phyloP scores from a whole-genome alignment of 1,284 basidiomycete species.

The Papiliotrema fonsecae region DNA sequence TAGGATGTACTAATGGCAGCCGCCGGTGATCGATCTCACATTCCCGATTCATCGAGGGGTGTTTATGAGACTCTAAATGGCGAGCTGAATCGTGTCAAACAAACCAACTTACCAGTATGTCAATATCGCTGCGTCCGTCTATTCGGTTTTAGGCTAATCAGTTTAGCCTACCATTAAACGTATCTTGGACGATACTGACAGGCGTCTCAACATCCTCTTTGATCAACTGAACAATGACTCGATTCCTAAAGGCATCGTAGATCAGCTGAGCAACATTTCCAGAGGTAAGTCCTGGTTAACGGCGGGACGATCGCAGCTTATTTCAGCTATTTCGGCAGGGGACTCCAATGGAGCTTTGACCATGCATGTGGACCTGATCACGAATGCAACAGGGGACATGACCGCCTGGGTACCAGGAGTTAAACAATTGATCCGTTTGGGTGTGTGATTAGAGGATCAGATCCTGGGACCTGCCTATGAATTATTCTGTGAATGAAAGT shows the following conservation, averaged over 20 bases:
- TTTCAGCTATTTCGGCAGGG: slow-evolving; percentile 64
- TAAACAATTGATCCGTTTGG: slow-evolving; percentile 60
- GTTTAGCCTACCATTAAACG: slow-evolving; percentile 71
- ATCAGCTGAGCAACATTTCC: slow-evolving; percentile 62
- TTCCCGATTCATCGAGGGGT: slow-evolving; percentile 65
- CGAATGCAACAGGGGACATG: slow-evolving; percentile 72
- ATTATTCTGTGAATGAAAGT: too few species aligned
- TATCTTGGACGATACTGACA: slow-evolving; percentile 81
- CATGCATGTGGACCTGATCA: slow-evolving; percentile 74
- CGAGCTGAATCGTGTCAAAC: slow-evolving; percentile 62
- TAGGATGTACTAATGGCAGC: slow-evolving; percentile 52
- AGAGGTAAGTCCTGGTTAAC: slow-evolving; percentile 65
- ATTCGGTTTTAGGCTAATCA: too few species aligned
- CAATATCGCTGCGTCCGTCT: too few species aligned
- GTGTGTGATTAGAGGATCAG: slow-evolving; percentile 16
- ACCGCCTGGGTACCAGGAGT: slow-evolving; percentile 79
- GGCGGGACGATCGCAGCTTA: slow-evolving; percentile 3
- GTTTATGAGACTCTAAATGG: slow-evolving; percentile 64
- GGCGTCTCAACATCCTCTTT: slow-evolving; percentile 78
- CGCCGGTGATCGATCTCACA: slow-evolving; percentile 83
- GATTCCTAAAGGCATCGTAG: slow-evolving; percentile 64
- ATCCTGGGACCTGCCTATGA: too few species aligned
- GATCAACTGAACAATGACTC: slow-evolving; percentile 90
- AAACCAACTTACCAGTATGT: slow-evolving; percentile 62
- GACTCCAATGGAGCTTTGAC: slow-evolving; percentile 67